Evolutionary conservation across 805 yeast species (phyloP), one percentile per base, ranked within the genome.

Genomic region (Zygotorulaspora danielsina): DNA sequence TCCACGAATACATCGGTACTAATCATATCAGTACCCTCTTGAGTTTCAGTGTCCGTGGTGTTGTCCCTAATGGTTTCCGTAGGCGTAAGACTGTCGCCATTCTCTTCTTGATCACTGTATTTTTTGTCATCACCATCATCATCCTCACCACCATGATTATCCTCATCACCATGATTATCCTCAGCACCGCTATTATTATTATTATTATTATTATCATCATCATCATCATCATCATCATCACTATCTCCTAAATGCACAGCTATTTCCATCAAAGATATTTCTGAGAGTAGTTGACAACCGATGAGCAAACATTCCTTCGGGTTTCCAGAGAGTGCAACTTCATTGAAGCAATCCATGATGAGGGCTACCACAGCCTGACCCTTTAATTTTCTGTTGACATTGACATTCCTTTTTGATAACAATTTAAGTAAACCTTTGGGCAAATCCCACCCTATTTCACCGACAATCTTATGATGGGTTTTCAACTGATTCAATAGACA

Each of bases 361-460:
- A 35, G 27, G 19, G 54, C 42, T 31, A 75, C 55, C 44, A 72
- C 44, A 4, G 52, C 36, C 19, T 48, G 53, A 3, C 44, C 19
- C 33, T 63, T 53, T 34, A 63, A 50, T 34, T 41, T 55, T 3
- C 29, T 28, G 19, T 32, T 45, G 51, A 64, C 41, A 55, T 64
- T 45, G 66, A 78, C 51, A 10, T 61, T 63, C 6, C 54, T 38
- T 8, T 44, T 44, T 18, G 66, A 66, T n/a, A 81, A 56, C 56
- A 72, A 84, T 7, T 69, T 68, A 32, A 86, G 53, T 5, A 89
- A 49, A 36, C 84, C 62, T 21, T 71, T 72, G 1, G 96, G 96
- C n/a, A 89, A 56, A 59, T 89, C 97, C 97, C 97, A 89, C 2
- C 95, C 95, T 44, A 88, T 77, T 49, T 81, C 83, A 31, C 72